phyloP scores from a whole-genome alignment of 495 filamentous ascomycete species.

The Penicillium odoratum region DNA sequence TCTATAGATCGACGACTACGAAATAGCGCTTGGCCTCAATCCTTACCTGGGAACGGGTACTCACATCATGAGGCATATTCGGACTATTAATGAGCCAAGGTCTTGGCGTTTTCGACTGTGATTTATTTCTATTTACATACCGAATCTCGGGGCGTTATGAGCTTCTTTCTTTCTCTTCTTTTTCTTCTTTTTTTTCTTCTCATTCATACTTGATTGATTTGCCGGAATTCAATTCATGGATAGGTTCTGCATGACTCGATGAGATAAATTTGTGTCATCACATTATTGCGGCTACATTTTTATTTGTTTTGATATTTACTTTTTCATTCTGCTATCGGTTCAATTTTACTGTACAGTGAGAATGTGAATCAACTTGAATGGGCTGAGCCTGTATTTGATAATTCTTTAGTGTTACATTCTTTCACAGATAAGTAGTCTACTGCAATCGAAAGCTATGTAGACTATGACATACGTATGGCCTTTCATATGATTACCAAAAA shows the following conservation, averaged over 20 bases:
- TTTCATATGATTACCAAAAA: too few species aligned
- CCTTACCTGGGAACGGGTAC: slow-evolving; percentile 20
- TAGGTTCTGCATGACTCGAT: background rate
- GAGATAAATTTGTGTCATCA: background rate
- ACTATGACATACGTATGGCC: too few species aligned
- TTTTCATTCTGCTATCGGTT: background rate
- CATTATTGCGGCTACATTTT: too few species aligned
- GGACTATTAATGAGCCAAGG: slow-evolving; percentile 26
- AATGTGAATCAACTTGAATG: background rate
- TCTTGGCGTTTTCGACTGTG: slow-evolving; percentile 11
- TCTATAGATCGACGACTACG: slow-evolving; percentile 27
- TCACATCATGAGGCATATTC: slow-evolving; percentile 34
- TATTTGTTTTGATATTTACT: background rate
- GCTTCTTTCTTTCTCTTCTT: background rate
- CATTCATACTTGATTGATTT: background rate
- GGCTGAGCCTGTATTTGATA: background rate
- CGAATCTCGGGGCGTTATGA: slow-evolving; percentile 13
- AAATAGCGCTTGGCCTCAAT: slow-evolving; percentile 24
- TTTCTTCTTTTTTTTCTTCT: background rate
- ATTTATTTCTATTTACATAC: slow-evolving; percentile 28
- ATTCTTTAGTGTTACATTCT: background rate
- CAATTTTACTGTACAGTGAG: background rate
- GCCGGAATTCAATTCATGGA: background rate
- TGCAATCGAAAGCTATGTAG: too few species aligned
- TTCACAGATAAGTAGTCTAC: too few species aligned